Percentiles rank a stretch among this genome's conserved stretches.
Evolutionary conservation across 345 rosid genomes (phyloP).

Genomic region (Eucalyptus regnans): DNA sequence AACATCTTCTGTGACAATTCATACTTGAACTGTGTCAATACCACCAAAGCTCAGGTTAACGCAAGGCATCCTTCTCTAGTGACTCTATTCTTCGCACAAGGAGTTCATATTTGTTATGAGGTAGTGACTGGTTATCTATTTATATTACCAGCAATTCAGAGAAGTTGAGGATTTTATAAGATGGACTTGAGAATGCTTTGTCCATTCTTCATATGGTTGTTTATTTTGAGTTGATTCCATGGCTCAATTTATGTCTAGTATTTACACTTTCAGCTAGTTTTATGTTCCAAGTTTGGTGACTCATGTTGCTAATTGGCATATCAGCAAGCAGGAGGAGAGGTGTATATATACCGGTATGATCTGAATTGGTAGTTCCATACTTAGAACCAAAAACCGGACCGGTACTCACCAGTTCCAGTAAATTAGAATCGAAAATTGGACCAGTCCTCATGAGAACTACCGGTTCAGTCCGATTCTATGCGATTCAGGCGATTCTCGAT

Average conservation of each 20-base stretch:
- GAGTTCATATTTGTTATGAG: not conserved
- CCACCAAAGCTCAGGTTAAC: not conserved
- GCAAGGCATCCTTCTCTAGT: not conserved
- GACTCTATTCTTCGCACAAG: not conserved
- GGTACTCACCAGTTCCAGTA: not conserved
- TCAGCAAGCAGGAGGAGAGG: not conserved
- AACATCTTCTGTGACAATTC: not conserved
- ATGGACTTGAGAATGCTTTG: not conserved
- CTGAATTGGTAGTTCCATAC: not conserved
- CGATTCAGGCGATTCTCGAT: accelerated
- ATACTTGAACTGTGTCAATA: not conserved
- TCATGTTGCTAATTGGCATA: not conserved
- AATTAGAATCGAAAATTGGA: not conserved
- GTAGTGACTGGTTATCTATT: not conserved
- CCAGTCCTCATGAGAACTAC: not conserved
- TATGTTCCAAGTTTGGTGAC: not conserved
- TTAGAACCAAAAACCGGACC: not conserved
- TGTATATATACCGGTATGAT: not conserved
- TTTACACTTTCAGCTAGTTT: not conserved
- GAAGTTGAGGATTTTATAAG: not conserved
- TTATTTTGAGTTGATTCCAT: not conserved
- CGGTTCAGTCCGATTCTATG: too few relatives aligned
- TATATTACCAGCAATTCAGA: not conserved
- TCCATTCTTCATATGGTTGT: not conserved
- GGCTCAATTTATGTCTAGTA: not conserved